Evolutionary conservation across 2,329 filamentous ascomycete genomes (phyloP).

Genomic region (Fusarium miscanthi): DNA sequence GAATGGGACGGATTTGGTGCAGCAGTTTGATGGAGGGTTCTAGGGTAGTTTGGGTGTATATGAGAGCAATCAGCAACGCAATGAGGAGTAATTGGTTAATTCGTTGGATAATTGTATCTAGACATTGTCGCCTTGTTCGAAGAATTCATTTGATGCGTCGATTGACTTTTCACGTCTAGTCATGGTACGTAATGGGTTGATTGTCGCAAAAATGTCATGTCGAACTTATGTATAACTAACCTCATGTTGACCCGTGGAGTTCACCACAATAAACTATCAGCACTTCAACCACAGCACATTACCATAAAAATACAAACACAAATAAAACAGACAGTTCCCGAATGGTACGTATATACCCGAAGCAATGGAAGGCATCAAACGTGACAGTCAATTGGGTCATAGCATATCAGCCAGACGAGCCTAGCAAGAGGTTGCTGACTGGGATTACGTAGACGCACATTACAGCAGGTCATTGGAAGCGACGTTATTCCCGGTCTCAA

Average conservation of each 20-base stretch:
- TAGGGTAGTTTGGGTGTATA: not conserved
- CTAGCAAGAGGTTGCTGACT: accelerated
- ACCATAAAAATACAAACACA: accelerated
- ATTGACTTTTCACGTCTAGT: not conserved
- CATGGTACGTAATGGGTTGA: accelerated
- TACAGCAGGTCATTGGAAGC: not conserved
- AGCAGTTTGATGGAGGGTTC: slow-evolving; percentile 18
- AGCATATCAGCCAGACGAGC: accelerated
- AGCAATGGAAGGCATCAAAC: too few relatives aligned
- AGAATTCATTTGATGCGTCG: accelerated
- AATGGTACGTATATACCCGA: accelerated
- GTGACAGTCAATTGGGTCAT: accelerated
- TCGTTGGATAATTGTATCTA: not conserved
- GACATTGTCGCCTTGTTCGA: not conserved
- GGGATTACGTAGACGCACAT: not conserved
- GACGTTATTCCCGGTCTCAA: not conserved
- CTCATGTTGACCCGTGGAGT: accelerated
- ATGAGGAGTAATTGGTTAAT: not conserved
- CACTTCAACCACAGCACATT: too few relatives aligned
- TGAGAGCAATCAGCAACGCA: not conserved
- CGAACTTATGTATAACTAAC: accelerated
- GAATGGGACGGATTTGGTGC: slow-evolving; percentile 47
- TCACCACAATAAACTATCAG: accelerated
- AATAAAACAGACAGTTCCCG: not conserved
- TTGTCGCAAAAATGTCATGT: accelerated